These are phyloP conservation scores for Tylopilus vinaceipallidus DNA, from an alignment of 768 basidiomycete genomes.

Conservation along the genomic window DNA sequence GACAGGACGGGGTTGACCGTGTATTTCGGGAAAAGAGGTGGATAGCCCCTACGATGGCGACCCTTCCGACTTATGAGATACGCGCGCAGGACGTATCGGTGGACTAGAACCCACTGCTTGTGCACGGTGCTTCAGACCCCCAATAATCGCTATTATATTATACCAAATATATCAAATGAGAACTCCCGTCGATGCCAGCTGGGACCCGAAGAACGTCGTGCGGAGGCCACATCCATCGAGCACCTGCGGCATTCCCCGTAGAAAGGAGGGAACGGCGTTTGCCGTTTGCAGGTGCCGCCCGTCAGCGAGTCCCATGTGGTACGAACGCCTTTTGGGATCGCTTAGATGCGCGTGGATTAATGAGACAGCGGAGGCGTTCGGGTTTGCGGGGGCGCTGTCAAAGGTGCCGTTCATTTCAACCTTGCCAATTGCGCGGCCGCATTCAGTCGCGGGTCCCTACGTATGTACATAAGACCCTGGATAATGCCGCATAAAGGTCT, in stretches of 20 bases:
- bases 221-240: neutral
- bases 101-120: too few relatives aligned
- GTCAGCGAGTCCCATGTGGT: too few relatives aligned
- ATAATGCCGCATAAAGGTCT: neutral
- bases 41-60: neutral
- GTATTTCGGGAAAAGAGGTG: conserved; percentile 3
- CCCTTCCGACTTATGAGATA: neutral
- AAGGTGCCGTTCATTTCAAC: neutral
- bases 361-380: neutral
- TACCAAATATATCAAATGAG: too few relatives aligned
- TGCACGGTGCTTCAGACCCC: neutral
- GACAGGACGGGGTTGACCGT: neutral
- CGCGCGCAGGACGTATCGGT: too few relatives aligned
- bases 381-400: neutral
- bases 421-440: too few relatives aligned
- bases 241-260: neutral
- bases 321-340: neutral
- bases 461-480: too few relatives aligned
- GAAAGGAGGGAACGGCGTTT: neutral
- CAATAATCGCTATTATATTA: too few relatives aligned
- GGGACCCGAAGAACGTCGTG: conserved; percentile 1
- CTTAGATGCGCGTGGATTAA: neutral
- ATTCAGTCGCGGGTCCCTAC: neutral
- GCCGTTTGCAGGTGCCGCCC: too few relatives aligned
- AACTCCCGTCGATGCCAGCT: neutral